A percentile compares a stretch with the other conserved stretches of the same genome.
Evolutionary conservation across 345 rosid species (phyloP).

Genomic region (Syzygium aromaticum): DNA sequence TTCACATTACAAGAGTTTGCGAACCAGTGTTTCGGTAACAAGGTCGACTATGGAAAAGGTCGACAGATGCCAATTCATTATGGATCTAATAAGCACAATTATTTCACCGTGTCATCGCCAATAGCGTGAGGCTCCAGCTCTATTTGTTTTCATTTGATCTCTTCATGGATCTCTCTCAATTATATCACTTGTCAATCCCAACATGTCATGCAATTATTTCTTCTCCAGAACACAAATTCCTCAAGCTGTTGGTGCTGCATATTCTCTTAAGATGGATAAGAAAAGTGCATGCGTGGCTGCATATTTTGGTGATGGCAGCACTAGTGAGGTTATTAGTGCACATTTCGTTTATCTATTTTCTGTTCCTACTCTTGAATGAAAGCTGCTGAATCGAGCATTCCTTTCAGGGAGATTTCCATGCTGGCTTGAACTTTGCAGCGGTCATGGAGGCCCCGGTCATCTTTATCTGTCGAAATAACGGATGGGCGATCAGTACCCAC

Average conservation of each 20-base stretch:
- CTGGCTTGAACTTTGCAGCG: constrained; percentile 82
- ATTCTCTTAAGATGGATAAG: constrained; percentile 67
- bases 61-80: constrained; percentile 85
- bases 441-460: constrained; percentile 67
- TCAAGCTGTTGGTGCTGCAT: constrained; percentile 72
- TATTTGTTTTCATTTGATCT: neutral
- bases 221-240: constrained; percentile 64
- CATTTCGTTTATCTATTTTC: too few species aligned
- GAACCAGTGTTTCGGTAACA: constrained; percentile 64
- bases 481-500: constrained; percentile 87
- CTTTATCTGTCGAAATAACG: constrained; percentile 76
- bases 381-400: neutral
- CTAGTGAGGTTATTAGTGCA: constrained; percentile 51
- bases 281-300: constrained; percentile 60
- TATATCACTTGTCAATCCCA: neutral
- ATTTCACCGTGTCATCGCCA: constrained; percentile 68
- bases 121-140: constrained; percentile 40
- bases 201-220: neutral
- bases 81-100: constrained; percentile 59
- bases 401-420: constrained; percentile 80
- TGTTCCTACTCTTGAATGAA: neutral
- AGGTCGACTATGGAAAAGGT: constrained; percentile 69
- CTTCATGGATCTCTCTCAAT: neutral
- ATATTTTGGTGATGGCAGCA: constrained; percentile 65
- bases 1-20: constrained; percentile 64